These are phyloP conservation scores for Hordeum vulgare DNA, from an alignment of 176 grass and related monocot species.

Conservation along the genomic window MorexV3_pseudomolecules_assembly NC_058520.1:569918142-569918641, in stretches of 20 bases:
- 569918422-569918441: constrained; percentile 51
- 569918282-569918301: constrained; percentile 46
- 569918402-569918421: constrained; percentile 43
- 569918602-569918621: constrained; percentile 43
- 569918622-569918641: constrained; percentile 45
- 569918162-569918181: constrained; percentile 66
- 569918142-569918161: constrained; percentile 67
- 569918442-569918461: constrained; percentile 53
- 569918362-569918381: constrained; percentile 67
- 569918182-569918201: constrained; percentile 62
- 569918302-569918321: constrained; percentile 52
- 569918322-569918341: constrained; percentile 44
- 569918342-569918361: constrained; percentile 54
- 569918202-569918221: constrained; percentile 46
- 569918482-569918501: constrained; percentile 69
- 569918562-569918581: constrained; percentile 59
- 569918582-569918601: constrained; percentile 65
- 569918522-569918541: constrained; percentile 41
- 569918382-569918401: constrained; percentile 52
- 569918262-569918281: constrained; percentile 63
- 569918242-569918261: constrained; percentile 56
- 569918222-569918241: constrained; percentile 45
- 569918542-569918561: constrained; percentile 41
- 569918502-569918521: constrained; percentile 36
- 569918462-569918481: constrained; percentile 42